Evolutionary conservation across 139 green algal genomes (phyloP), one percentile per base, ranked within the genome.

Genomic region (Pseudopediastrum boryanum): DNA sequence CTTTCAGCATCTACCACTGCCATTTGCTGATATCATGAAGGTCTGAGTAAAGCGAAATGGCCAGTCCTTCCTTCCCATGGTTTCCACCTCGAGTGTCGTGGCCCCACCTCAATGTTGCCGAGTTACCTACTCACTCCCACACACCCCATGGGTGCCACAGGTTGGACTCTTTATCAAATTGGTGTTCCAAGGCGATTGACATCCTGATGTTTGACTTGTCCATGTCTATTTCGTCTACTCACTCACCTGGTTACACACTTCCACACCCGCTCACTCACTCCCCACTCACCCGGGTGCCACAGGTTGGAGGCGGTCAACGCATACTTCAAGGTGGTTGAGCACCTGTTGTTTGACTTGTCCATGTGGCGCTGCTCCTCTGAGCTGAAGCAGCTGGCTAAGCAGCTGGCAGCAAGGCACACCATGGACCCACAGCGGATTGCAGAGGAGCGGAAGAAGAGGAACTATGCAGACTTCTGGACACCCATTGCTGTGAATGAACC

Each of bases 181-280:
- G 62, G 2, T 84, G 84, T 70, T 90, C 85, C 51, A 64, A 90
- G 35, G 82, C 83, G 29, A 81, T 97, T 21, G 90, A 96, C 84
- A 56, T 76, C 33, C 89, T 98, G 56, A 97, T 97, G 91, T 98
- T 94, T 78, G 92, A 98, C 81, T 85, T 99, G 46, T 96, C 90
- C 54, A 92, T 98, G 42, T 99, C n/a, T 79, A 19, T 23, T 70
- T 9, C 16, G 44, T 35, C 31, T 70, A 36, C 31, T 50, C 35
- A 35, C 36, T 35, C 61, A 23, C 6, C 6, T n/a, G 4, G 19
- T 1, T 44, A 33, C 38, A 31, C 44, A 35, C 16, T 48, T 6
- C 8, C 46, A 27, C 44, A 21, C 25, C 68, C 68, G 41, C 38
- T 74, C 42, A 74, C 35, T 41, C 27, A n/a, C 76, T 92, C n/a